These are phyloP conservation scores for Aspergillus avenaceus DNA, from an alignment of 495 filamentous ascomycete genomes.

Conservation along the genomic window DNA sequence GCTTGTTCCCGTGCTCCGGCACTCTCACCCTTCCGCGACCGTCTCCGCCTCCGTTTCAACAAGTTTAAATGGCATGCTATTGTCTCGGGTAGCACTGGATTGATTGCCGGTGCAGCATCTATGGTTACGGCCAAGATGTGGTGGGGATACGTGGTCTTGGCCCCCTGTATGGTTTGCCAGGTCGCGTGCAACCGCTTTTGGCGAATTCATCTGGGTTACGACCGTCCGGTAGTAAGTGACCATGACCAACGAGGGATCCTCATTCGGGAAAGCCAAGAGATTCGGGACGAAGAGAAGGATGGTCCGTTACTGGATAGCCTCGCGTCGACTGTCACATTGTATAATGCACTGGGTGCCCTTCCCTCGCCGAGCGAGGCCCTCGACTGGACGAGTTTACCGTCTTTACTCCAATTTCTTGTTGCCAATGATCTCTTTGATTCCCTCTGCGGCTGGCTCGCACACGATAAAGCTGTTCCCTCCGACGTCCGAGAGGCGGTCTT, in stretches of 20 bases:
- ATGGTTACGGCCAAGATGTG: slow-evolving; percentile 45
- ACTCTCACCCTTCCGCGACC: slow-evolving; percentile 8
- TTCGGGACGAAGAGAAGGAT: background rate
- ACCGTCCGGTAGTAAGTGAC: slow-evolving; percentile 29
- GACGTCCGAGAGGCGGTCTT: slow-evolving; percentile 11
- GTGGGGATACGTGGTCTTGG: slow-evolving; percentile 47
- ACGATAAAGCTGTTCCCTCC: slow-evolving; percentile 15
- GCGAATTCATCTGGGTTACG: slow-evolving; percentile 42
- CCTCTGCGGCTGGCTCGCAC: slow-evolving; percentile 30
- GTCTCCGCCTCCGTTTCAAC: slow-evolving; percentile 29
- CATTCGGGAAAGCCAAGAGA: background rate
- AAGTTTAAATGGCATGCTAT: slow-evolving; percentile 38
- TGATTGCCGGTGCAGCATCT: slow-evolving; percentile 46
- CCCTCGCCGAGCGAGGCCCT: slow-evolving; percentile 26
- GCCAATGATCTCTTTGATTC: slow-evolving; percentile 34
- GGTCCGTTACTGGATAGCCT: background rate
- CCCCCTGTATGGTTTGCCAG: slow-evolving; percentile 43
- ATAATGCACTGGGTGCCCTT: slow-evolving; percentile 12
- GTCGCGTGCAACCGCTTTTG: slow-evolving; percentile 44
- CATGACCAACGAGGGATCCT: slow-evolving; percentile 1
- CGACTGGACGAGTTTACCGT: slow-evolving; percentile 26
- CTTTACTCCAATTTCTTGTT: slow-evolving; percentile 31
- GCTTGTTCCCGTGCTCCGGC: background rate
- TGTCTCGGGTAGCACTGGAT: slow-evolving; percentile 37
- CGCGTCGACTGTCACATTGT: slow-evolving; percentile 1